These are phyloP conservation scores for Fereydounia khargensis DNA, from an alignment of 1,284 basidiomycete species.

Conservation along the genomic window DNA sequence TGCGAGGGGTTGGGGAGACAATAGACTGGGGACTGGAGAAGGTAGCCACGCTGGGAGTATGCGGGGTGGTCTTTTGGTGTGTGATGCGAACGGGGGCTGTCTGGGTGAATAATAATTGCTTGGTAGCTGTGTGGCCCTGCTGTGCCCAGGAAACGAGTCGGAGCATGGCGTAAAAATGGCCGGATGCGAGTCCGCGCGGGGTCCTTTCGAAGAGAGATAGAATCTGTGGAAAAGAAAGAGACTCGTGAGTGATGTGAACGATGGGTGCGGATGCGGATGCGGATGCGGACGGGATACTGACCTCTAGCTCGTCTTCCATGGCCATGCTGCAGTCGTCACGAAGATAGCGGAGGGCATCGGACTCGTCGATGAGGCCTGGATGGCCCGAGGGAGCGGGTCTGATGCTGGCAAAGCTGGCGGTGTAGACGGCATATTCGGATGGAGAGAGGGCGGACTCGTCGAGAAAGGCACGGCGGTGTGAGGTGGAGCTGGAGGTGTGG, in stretches of 20 bases:
- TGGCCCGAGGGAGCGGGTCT: slow-evolving; percentile 46
- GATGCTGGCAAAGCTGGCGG: slow-evolving; percentile 41
- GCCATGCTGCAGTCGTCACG: slow-evolving; percentile 46
- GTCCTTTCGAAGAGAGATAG: slow-evolving; percentile 54
- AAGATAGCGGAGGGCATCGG: slow-evolving; percentile 50
- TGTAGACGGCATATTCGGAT: slow-evolving; percentile 45
- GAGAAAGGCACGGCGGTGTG: slow-evolving; percentile 29
- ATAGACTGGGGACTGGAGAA: slow-evolving; percentile 18
- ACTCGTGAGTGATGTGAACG: not conserved
- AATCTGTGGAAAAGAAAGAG: slow-evolving; percentile 20
- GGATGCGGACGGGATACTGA: slow-evolving; percentile 7
- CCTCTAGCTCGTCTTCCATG: slow-evolving; percentile 50
- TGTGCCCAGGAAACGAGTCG: slow-evolving; percentile 54
- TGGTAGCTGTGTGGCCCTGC: slow-evolving; percentile 32
- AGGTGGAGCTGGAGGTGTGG: slow-evolving; percentile 11
- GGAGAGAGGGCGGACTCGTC: slow-evolving; percentile 53
- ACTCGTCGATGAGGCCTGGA: slow-evolving; percentile 49
- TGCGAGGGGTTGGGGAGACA: slow-evolving; percentile 18
- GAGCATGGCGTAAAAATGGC: slow-evolving; percentile 54
- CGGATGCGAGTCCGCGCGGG: slow-evolving; percentile 44
- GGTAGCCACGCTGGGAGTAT: slow-evolving; percentile 21
- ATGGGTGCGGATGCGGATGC: not conserved
- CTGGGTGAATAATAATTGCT: slow-evolving; percentile 51
- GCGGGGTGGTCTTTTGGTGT: slow-evolving; percentile 15
- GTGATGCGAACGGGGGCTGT: slow-evolving; percentile 32